Base-by-base conservation (phyloP, 2,329 filamentous ascomycete genomes). In the Ceratocystis colombiana region DNA sequence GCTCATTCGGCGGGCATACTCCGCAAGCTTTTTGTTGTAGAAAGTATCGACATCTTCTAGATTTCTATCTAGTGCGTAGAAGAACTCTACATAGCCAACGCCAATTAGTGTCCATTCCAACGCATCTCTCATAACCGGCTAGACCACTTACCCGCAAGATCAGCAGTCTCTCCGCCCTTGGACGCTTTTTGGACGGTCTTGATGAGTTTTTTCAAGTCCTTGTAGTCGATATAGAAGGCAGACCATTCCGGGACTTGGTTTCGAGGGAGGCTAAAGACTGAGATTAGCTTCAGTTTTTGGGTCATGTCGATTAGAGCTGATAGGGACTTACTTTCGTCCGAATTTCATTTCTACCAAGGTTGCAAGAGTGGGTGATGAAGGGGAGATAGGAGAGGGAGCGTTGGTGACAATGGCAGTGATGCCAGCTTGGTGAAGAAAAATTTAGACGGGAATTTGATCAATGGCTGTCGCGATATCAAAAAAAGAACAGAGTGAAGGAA, bases 11-110 rank as follows among this genome's bases (percentile, higher is more conserved):
- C 94, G 88, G 46, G 88, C 86, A 69, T 88, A 88, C 71, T 97
- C 93, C 69, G 85, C 83, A 73, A 91, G 90, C 75, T 96, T 96
- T 75, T 92, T 95, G 78, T 96, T 96, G 80, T 96, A 97, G 76
- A 99, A 97, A 64, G 84, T 84, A 76, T 96, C 91, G 75, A 99
- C 93, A 77, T 96, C 89, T 79, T 99, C 94, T 73, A 99, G 87
- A 74, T 97, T 96, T 72, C 94, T 89, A 75, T 99, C 94, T 75
- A 99, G 86, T 70, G 88, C 89, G 76, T 93, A 96, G 79, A 96
- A 96, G 82, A 99, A 96, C 76, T 92, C 94, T 96, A 79, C 72
- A 72, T 69, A 68, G 70, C 69, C 69, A 66, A 68, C 22, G 28
- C 22, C 17, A 50, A 55, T 41, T 64, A 28, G 44, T 22, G 41